These are phyloP conservation scores for Cryphonectria naterciae DNA, from an alignment of 2,329 filamentous ascomycete genomes.

Conservation along the genomic window DNA sequence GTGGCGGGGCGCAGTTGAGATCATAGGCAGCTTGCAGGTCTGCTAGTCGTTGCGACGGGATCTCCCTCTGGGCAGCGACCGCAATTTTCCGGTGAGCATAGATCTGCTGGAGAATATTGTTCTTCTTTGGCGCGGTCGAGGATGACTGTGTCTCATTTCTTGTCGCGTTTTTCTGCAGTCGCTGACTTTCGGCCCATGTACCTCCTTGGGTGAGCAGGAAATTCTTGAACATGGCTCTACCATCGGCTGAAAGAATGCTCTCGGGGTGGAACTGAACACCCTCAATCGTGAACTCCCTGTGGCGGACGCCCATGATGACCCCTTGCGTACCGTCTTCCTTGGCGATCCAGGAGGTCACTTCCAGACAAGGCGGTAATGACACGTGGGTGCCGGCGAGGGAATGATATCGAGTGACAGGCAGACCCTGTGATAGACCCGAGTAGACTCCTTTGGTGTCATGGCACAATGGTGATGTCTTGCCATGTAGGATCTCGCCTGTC, in stretches of 20 bases:
- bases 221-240: conserved; percentile 87
- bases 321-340: conserved; percentile 76
- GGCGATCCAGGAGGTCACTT: conserved; percentile 88
- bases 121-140: conserved; percentile 48
- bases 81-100: conserved; percentile 78
- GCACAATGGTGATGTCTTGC: conserved; percentile 88
- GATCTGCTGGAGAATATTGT: conserved; percentile 88
- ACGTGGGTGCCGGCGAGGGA: conserved; percentile 91
- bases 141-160: conserved; percentile 31
- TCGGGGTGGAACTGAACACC: conserved; percentile 98
- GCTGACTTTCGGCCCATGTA: conserved; percentile 84
- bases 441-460: conserved; percentile 96
- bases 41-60: conserved; percentile 80
- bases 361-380: conserved; percentile 81
- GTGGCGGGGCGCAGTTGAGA: conserved; percentile 81
- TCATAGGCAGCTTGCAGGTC: conserved; percentile 89
- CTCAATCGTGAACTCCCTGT: conserved; percentile 89
- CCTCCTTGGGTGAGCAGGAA: conserved; percentile 87
- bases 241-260: conserved; percentile 90
- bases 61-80: conserved; percentile 78
- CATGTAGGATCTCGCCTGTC: conserved; percentile 94
- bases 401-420: conserved; percentile 94
- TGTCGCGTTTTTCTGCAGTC: conserved; percentile 50
- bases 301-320: conserved; percentile 95
- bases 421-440: conserved; percentile 73